Evolutionary conservation across 78 protist species (phyloP).

Genomic region (Mantamonas sphyraenae): DNA sequence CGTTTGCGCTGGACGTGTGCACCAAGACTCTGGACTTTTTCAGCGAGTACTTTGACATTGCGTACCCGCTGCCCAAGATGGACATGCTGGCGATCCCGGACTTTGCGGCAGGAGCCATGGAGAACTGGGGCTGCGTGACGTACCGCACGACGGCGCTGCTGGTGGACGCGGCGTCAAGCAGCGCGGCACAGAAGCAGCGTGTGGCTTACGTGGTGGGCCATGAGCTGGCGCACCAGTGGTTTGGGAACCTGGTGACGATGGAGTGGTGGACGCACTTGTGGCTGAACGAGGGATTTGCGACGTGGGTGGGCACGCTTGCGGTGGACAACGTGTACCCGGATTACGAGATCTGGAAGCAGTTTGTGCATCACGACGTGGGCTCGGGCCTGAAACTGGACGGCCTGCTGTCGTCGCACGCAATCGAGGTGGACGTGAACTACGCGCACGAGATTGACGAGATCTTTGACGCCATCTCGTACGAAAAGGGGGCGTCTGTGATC

Average conservation of each 20-base stretch:
- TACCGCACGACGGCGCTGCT: constrained; percentile 66
- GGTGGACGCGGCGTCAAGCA: constrained; percentile 10
- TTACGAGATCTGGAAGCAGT: constrained; percentile 69
- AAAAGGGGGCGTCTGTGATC: constrained; percentile 44
- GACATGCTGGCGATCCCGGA: constrained; percentile 57
- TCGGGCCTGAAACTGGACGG: constrained; percentile 68
- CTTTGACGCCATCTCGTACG: constrained; percentile 71
- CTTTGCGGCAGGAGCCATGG: constrained; percentile 80
- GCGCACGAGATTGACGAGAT: constrained; percentile 70
- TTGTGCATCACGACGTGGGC: constrained; percentile 13
- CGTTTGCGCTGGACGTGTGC: constrained; percentile 72
- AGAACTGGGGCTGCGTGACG: constrained; percentile 77
- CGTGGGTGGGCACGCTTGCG: constrained; percentile 45
- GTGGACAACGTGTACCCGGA: constrained; percentile 65
- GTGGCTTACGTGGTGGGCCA: constrained; percentile 64
- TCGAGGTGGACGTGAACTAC: constrained; percentile 66
- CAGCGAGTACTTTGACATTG: constrained; percentile 48
- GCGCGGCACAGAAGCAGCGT: constrained; percentile 12
- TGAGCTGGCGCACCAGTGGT: constrained; percentile 42
- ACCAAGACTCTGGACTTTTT: constrained; percentile 31
- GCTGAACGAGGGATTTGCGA: constrained; percentile 89
- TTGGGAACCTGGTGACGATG: constrained; percentile 96
- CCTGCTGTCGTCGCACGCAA: constrained; percentile 70
- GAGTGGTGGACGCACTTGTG: constrained; percentile 92
- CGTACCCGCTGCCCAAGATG: constrained; percentile 77